Evolutionary conservation across 108 stramenopile genomes (phyloP).

Genomic region (Fragilariopsis cylindrus): DNA sequence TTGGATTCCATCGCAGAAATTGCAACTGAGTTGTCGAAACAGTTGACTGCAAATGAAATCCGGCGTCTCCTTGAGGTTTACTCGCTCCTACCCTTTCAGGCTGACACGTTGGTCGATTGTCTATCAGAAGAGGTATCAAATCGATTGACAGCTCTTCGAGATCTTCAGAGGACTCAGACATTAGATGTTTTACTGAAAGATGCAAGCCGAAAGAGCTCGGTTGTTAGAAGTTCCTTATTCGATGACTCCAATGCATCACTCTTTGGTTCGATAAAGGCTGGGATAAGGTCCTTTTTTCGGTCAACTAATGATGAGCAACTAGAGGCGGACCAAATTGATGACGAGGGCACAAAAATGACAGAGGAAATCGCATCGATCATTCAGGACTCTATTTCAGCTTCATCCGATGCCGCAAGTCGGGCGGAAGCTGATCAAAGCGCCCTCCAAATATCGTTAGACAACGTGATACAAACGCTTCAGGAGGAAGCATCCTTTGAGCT

Average conservation of each 20-base stretch:
- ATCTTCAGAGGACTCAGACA: not conserved
- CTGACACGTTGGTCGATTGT: conserved; percentile 33
- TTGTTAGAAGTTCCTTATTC: conserved; percentile 22
- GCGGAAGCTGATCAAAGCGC: conserved; percentile 14
- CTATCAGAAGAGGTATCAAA: conserved; percentile 23
- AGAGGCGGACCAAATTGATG: conserved; percentile 8
- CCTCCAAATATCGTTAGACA: conserved; percentile 20
- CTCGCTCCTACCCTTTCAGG: conserved; percentile 42
- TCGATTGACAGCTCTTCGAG: not conserved
- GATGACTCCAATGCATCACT: conserved; percentile 12
- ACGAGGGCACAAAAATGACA: conserved; percentile 12
- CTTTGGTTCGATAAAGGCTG: conserved; percentile 19
- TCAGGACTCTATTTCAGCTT: conserved; percentile 18
- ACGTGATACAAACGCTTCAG: conserved; percentile 5
- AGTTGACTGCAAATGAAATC: conserved; percentile 31
- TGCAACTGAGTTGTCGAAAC: not conserved
- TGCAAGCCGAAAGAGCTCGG: conserved; percentile 10
- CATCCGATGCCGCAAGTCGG: conserved; percentile 5
- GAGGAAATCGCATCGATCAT: conserved; percentile 26
- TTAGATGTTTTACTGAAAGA: conserved; percentile 22
- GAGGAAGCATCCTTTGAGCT: conserved; percentile 41
- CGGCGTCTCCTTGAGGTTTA: conserved; percentile 34
- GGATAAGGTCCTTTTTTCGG: conserved; percentile 17
- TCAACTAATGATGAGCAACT: not conserved
- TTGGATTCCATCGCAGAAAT: not conserved